Evolutionary conservation across 805 yeast species (phyloP), one percentile per base, ranked within the genome.

Genomic region (Cyberlindnera mississippiensis): DNA sequence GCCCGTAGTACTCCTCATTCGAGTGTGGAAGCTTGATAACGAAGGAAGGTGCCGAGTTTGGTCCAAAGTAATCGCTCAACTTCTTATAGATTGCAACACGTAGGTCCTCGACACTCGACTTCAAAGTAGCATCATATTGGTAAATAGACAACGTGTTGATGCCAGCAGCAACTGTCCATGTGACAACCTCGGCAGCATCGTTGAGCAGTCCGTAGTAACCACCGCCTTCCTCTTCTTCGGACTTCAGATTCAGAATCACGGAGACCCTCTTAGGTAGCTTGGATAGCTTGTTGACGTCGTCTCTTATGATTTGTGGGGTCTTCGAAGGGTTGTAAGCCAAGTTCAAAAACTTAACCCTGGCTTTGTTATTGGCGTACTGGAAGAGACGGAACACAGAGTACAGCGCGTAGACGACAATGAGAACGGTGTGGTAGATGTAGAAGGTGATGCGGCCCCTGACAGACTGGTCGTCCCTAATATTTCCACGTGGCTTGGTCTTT

Each of bases 151-250:
- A 68, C 45, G 69, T 66, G 31, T 80, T 78, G 37, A 89, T 77
- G 2, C 96, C 96, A n/a, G 91, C 79, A 27, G 95, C 83, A n/a
- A 87, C 61, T 30, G 88, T 74, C 99, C 99, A 93, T 6, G 93
- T 80, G 1, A 79, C 73, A 28, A 90, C 49, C 55, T 90, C 96
- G 35, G 90, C 76, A 6, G 82, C 74, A 53, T 86, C 86, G 50
- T 77, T 80, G 53, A 90, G 69, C 33, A 91, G 68, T 0, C 95
- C 96, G 46, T 82, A 86, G 33, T 83, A 62, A 2, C 97, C 97
- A 26, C 96, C 96, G 45, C 89, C 91, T 53, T 87, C 95, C 52
- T 82, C 91, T 47, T 83, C 85, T 44, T 80, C 88, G 20, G 82
- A 74, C 56, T 80, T 81, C 58, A 80, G 73, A 51, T 77, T 80